Base-by-base conservation (phyloP, 768 basidiomycete genomes). In the Auricularia sp. region DNA sequence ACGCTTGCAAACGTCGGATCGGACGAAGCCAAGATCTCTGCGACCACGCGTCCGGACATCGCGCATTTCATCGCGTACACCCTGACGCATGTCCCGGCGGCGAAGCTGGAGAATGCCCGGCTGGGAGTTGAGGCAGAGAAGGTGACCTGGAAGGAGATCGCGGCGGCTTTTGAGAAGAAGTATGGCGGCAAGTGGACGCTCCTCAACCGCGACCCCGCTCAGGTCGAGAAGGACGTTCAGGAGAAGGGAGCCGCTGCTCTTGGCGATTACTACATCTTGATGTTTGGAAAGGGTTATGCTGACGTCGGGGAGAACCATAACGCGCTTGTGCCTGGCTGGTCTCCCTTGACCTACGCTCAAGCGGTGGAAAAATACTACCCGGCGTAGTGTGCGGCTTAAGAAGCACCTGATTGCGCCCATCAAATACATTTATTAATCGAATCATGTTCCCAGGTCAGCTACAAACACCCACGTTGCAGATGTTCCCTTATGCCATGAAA, bases 51-150 rank as follows among this genome's bases (percentile, higher is more conserved):
- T 4, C 56, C 56, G 4, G 56, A 59, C 29, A 33, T 59, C 24
- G 56, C 56, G 24, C 24, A 59, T 29, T 59, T 59, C 56, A 24
- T 59, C 29, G 56, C 29, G 34, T 59, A 59, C 56, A 59, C 56
- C 16, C 56, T 59, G 11, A 59, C 56, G 24, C 56, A 18, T 1
- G 24, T 59, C 24, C 56, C 56, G 10, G 24, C 14, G 56, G 10
- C 24, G 56, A 21, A 35, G 10, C 56, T 59, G 24, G 56, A 59
- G 24, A 8, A 34, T 29, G 29, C 24, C 8, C 11, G 14, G 10
- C 18, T 59, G 1, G 11, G 24, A 4, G 34, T 59, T 18, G 56
- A 29, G 24, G 56, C 24, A 21, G 6, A 6, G 8, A 24, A 34
- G 29, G 8, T 14, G 29, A 59, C 24, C 24, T 59, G 24, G 34